These are phyloP conservation scores for Pascua guehoae DNA, from an alignment of 1,284 basidiomycete species.

Conservation along the genomic window DNA sequence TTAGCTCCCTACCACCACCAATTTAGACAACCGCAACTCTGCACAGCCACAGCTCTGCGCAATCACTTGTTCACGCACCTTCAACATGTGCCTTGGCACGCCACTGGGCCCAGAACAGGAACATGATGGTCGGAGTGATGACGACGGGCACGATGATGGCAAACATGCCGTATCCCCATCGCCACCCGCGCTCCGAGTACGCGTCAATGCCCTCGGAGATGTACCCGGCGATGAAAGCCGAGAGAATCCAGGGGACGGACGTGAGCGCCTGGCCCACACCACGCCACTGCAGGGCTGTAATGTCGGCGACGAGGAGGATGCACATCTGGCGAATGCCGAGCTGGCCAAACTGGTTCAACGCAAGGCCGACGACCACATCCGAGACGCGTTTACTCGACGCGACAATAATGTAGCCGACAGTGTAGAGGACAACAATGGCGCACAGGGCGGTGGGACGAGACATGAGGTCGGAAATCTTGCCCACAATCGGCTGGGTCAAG, in stretches of 20 bases:
- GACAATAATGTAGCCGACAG: conserved; percentile 36
- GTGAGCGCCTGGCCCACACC: conserved; percentile 68
- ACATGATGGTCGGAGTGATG: conserved; percentile 54
- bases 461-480: conserved; percentile 37
- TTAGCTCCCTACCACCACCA: too few species aligned
- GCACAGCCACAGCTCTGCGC: too few species aligned
- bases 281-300: conserved; percentile 74
- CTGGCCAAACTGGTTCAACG: conserved; percentile 18
- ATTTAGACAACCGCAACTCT: too few species aligned
- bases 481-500: conserved; percentile 45
- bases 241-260: conserved; percentile 60
- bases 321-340: conserved; percentile 21
- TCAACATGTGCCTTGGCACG: conserved; percentile 39
- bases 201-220: conserved; percentile 61
- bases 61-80: conserved; percentile 22
- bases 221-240: conserved; percentile 42
- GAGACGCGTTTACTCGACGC: conserved; percentile 21
- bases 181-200: conserved; percentile 55
- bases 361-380: conserved; percentile 17
- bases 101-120: conserved; percentile 46
- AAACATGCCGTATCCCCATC: conserved; percentile 60
- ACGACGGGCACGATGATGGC: conserved; percentile 8
- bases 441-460: conserved; percentile 30
- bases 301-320: conserved; percentile 57
- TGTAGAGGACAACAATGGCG: conserved; percentile 32